These are phyloP conservation scores for Comarum palustre DNA, from an alignment of 306 rosid species.

Conservation along the genomic window DNA sequence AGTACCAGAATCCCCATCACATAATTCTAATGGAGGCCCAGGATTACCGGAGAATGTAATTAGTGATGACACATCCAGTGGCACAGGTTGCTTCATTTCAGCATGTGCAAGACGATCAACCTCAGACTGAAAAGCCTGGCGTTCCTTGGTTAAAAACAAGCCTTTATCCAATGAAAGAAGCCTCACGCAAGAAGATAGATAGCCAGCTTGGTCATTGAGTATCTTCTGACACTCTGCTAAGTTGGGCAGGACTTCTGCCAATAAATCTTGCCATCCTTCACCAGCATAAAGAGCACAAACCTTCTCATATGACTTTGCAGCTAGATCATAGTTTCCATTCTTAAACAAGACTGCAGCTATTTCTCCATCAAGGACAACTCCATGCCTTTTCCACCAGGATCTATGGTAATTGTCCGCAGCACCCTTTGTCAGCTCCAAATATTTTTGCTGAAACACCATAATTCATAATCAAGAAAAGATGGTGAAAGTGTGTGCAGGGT, in stretches of 20 bases:
- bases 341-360: slow-evolving; percentile 84
- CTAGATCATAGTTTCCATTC: slow-evolving; percentile 79
- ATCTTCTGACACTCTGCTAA: slow-evolving; percentile 93
- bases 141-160: slow-evolving; percentile 81
- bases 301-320: slow-evolving; percentile 98
- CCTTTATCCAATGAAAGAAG: slow-evolving; percentile 88
- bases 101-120: slow-evolving; percentile 82
- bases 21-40: slow-evolving; percentile 89
- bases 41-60: slow-evolving; percentile 93
- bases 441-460: slow-evolving; percentile 68
- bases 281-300: slow-evolving; percentile 91
- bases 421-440: slow-evolving; percentile 88
- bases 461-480: slow-evolving; percentile 9
- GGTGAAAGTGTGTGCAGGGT: background rate
- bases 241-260: slow-evolving; percentile 91
- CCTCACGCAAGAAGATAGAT: slow-evolving; percentile 93
- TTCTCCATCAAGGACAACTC: slow-evolving; percentile 99
- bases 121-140: slow-evolving; percentile 87
- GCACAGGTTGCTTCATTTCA: slow-evolving; percentile 96
- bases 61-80: slow-evolving; percentile 87
- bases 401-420: slow-evolving; percentile 89
- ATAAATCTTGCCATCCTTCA: slow-evolving; percentile 95
- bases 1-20: slow-evolving; percentile 87
- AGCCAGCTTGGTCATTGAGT: slow-evolving; percentile 94
- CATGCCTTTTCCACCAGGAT: slow-evolving; percentile 99